Evolutionary conservation across 768 basidiomycete species (phyloP), one percentile per base, ranked within the genome.

Genomic region (Boletus vinaceobasis): DNA sequence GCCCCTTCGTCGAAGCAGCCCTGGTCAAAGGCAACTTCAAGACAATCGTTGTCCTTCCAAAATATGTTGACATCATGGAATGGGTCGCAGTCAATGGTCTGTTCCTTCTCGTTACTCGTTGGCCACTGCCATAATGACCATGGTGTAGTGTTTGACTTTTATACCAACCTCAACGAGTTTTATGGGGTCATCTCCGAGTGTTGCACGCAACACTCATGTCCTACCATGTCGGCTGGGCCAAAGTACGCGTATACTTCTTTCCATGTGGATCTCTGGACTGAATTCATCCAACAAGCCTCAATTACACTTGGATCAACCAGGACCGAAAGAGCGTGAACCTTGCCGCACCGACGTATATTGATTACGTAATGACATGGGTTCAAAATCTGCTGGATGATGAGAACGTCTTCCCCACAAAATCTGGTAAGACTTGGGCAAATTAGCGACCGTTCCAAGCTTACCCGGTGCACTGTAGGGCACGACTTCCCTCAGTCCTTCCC

Each of bases 21-120:
- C 80, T 98, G 42, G 95, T 98, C 55, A 98, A 96, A 71, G 96
- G 96, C 23, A 97, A 94, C 73, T 98, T 97, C 78, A 98, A 96
- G 77, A 97, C 94, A 4, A 98, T 98, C 64, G 94, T 98, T 53
- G 89, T 93, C 74, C 80, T 93, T 50, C 96, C 96, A 7, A 97
- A 96, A 70, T 97, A 95, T 63, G 88, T 91, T 29, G 93, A 96
- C 67, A 86, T 92, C 54, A 95, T 93, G 81, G 94, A 97, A 68
- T 97, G 94, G 94, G 94, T 96, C 29, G 94, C 93, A 11, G 88
- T 93, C 40, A 96, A 96, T 65, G 83, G 94, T 96, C 63, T 67
- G 87, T 80, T 50, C 14, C 17, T n/a, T n/a, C 29, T 13, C 15
- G 7, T 2, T 23, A 5, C 6, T 13, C 14, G 0, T 31, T 26